Base-by-base conservation (phyloP, 768 basidiomycete species). In the Zangia roseola region DNA sequence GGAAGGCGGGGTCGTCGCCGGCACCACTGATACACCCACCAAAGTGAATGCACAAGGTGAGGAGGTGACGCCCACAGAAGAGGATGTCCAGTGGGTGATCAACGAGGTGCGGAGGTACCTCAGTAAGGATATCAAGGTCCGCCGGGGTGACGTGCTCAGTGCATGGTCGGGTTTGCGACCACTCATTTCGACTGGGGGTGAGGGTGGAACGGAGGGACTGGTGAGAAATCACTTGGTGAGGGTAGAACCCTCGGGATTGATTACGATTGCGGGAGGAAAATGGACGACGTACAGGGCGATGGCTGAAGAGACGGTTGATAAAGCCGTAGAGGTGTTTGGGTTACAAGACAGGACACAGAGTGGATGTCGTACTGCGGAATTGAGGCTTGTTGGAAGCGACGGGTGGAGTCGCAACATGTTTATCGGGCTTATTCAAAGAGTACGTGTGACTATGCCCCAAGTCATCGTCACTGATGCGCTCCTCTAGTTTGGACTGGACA, bases 231-330 rank as follows among this genome's bases (percentile, higher is more conserved):
- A 98, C 71, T 80, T 99, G 79, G 88, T 97, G 55, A 79, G 93
- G 63, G 82, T 92, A 28, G 82, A 80, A 35, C 78, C 80, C 40
- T 82, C 82, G 53, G 93, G 94, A 16, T 73, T 99, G 58, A 70
- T 99, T 52, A 97, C 94, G 24, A 93, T 97, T 59, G 93, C 91
- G 3, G 95, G 95, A 16, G 95, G 95, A 5, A 99, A 99, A 70
- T 99, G 95, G 95, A 99, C 95, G 50, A 97, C 95, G 40, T 99
- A 97, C 72, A 76, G 90, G 41, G 86, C 84, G 26, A 97, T 98
- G 95, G 93, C 95, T 20, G 79, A 93, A 72, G 95, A 98, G 73
- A 88, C 93, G 0, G 86, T 97, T 38, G 89, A 97, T 68, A 74
- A 77, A 50, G 94, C 95, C 10, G 77, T 97, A 51, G 79, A 88